These are phyloP conservation scores for Plasmodium sp. DNA, from an alignment of 169 alveolate genomes.

Conservation along the genomic window DNA sequence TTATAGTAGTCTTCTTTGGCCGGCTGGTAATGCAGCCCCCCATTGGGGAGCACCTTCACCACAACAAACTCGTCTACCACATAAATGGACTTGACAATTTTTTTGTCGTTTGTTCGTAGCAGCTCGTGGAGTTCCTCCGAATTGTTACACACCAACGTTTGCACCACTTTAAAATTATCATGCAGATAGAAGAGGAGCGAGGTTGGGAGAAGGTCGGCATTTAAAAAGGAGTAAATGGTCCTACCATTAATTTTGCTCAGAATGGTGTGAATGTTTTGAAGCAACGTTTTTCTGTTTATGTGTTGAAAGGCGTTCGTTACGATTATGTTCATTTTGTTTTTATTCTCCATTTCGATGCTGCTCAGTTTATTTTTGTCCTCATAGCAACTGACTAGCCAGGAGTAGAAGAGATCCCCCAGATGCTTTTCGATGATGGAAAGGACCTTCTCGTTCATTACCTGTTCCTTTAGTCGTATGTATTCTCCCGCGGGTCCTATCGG, in stretches of 20 bases:
- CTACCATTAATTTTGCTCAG: constrained; percentile 26
- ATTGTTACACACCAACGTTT: constrained; percentile 49
- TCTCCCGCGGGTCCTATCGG: constrained; percentile 73
- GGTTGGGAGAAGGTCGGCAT: constrained; percentile 45
- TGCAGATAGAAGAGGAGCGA: constrained; percentile 45
- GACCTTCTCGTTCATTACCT: constrained; percentile 4
- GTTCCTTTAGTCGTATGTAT: constrained; percentile 39
- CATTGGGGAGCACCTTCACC: constrained; percentile 37
- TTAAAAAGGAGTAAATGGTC: constrained; percentile 45
- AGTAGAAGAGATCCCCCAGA: constrained; percentile 49
- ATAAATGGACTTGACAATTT: constrained; percentile 26
- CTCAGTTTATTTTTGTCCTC: constrained; percentile 58
- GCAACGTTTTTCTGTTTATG: constrained; percentile 15
- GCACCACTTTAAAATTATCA: constrained; percentile 55
- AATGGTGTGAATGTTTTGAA: constrained; percentile 24
- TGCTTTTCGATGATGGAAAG: constrained; percentile 62
- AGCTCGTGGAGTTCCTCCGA: constrained; percentile 54
- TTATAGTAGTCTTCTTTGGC: constrained; percentile 40
- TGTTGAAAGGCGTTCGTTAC: constrained; percentile 69
- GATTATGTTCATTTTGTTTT: constrained; percentile 19
- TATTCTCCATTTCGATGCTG: constrained; percentile 8
- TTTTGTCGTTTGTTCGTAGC: constrained; percentile 11
- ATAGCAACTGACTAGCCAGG: constrained; percentile 72
- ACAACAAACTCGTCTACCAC: constrained; percentile 56
- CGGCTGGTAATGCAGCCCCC: constrained; percentile 46